These are phyloP conservation scores for Ogataea pignaliae DNA, from an alignment of 805 yeast genomes.

Conservation along the genomic window DNA sequence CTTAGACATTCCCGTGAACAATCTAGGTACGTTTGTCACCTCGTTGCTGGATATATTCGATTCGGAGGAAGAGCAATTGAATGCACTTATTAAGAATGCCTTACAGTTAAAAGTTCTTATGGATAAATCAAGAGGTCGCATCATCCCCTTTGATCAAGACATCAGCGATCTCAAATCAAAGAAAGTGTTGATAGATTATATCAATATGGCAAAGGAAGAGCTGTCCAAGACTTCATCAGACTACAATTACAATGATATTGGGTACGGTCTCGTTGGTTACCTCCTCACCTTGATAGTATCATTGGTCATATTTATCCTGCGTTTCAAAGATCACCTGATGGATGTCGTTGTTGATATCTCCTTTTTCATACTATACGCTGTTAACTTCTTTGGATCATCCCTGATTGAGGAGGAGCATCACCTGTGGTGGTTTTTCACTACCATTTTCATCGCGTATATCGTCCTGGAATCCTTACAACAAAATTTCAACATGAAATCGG, in stretches of 20 bases:
- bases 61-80: slow-evolving; percentile 28
- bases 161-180: slow-evolving; percentile 9
- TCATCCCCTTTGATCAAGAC: slow-evolving; percentile 8
- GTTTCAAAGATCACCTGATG: slow-evolving; percentile 10
- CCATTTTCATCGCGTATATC: slow-evolving; percentile 27
- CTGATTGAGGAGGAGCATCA: slow-evolving; percentile 95
- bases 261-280: slow-evolving; percentile 34
- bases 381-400: slow-evolving; percentile 78
- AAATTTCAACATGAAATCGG: slow-evolving; percentile 1
- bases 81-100: slow-evolving; percentile 49
- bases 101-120: slow-evolving; percentile 48
- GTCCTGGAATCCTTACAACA: slow-evolving; percentile 11
- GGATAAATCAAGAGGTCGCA: slow-evolving; percentile 34
- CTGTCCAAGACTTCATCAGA: slow-evolving; percentile 65
- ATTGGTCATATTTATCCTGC: slow-evolving; percentile 19
- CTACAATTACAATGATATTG: slow-evolving; percentile 55
- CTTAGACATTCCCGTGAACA: slow-evolving; percentile 66
- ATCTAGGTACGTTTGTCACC: slow-evolving; percentile 65
- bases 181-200: slow-evolving; percentile 24
- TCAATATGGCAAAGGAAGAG: slow-evolving; percentile 43
- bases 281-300: slow-evolving; percentile 29
- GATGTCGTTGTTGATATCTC: slow-evolving; percentile 22
- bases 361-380: slow-evolving; percentile 36
- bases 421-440: slow-evolving; percentile 82
- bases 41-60: slow-evolving; percentile 52